phyloP scores from a whole-genome alignment of 2,329 filamentous ascomycete species.

The Fusarium xylarioides region DNA sequence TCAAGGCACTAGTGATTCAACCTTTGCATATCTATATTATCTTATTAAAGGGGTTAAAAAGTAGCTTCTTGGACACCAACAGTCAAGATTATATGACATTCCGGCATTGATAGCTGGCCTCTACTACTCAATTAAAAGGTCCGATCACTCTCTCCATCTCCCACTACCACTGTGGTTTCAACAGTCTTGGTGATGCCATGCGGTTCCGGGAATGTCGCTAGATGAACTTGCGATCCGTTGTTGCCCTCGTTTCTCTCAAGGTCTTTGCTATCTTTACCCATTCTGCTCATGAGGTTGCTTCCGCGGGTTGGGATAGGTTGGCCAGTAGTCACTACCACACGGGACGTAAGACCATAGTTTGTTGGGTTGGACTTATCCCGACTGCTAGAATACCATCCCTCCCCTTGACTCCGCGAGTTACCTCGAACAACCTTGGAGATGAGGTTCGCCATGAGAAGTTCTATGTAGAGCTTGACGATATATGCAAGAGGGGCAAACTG shows the following conservation, averaged over 20 bases:
- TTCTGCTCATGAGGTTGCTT: background rate
- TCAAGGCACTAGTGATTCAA: background rate
- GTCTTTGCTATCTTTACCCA: constrained; percentile 19
- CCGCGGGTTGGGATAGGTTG: background rate
- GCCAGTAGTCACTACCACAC: constrained; percentile 8
- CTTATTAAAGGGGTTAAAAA: fast-evolving
- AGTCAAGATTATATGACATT: background rate
- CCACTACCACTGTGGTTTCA: constrained; percentile 24
- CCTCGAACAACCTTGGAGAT: constrained; percentile 52
- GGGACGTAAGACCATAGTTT: constrained; percentile 12
- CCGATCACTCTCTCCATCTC: constrained; percentile 8
- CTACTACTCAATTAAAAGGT: background rate
- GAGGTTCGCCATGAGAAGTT: constrained; percentile 62
- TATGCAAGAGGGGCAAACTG: constrained; percentile 63
- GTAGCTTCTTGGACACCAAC: background rate
- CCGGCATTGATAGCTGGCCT: too few relatives aligned
- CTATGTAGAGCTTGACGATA: constrained; percentile 62
- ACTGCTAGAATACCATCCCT: constrained; percentile 12
- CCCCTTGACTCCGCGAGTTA: background rate
- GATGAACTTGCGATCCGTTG: constrained; percentile 18
- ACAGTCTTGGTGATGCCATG: constrained; percentile 28
- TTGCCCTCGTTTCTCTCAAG: background rate
- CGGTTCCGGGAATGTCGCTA: constrained; percentile 7
- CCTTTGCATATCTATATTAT: fast-evolving
- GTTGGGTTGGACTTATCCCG: constrained; percentile 18